Percentiles rank a stretch among this genome's conserved stretches.
Conservation (phyloP, 352 stramenopile genomes). For the Phytopythium chamaehyphon region DNA sequence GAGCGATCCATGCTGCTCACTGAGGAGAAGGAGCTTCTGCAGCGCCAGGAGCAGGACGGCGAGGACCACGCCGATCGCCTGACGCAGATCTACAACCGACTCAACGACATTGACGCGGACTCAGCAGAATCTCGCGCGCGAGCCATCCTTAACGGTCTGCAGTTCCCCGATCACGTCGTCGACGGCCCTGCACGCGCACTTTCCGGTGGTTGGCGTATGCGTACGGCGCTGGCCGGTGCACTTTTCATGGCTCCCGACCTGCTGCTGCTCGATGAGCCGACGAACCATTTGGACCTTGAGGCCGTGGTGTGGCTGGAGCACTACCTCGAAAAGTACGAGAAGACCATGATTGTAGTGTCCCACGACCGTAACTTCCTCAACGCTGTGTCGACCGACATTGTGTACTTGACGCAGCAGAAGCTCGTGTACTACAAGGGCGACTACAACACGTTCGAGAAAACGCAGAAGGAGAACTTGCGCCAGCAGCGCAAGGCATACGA, state of each 20-base stretch:
- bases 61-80: conserved; percentile 54
- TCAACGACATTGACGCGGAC: conserved; percentile 90
- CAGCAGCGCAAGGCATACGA: conserved; percentile 91
- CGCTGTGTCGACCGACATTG: conserved; percentile 94
- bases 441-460: conserved; percentile 96
- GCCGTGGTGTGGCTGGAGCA: conserved; percentile 91
- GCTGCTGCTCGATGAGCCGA: conserved; percentile 94
- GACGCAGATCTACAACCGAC: conserved; percentile 79
- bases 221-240: conserved; percentile 91
- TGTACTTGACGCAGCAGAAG: conserved; percentile 92
- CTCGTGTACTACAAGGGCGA: conserved; percentile 94
- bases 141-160: conserved; percentile 90
- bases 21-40: conserved; percentile 91
- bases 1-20: conserved; percentile 89
- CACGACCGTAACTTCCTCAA: conserved; percentile 97
- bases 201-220: conserved; percentile 94
- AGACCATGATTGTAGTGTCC: conserved; percentile 94
- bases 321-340: conserved; percentile 88
- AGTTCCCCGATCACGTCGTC: conserved; percentile 93
- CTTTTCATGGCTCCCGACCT: conserved; percentile 95
- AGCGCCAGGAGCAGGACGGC: conserved; percentile 15
- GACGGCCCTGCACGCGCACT: conserved; percentile 88
- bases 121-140: conserved; percentile 87
- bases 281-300: conserved; percentile 91
- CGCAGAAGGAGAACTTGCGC: conserved; percentile 90